A percentile compares a stretch with the other conserved stretches of the same genome.
Conservation (phyloP, 2,329 filamentous ascomycete species). For the Cladosporium velox region DNA sequence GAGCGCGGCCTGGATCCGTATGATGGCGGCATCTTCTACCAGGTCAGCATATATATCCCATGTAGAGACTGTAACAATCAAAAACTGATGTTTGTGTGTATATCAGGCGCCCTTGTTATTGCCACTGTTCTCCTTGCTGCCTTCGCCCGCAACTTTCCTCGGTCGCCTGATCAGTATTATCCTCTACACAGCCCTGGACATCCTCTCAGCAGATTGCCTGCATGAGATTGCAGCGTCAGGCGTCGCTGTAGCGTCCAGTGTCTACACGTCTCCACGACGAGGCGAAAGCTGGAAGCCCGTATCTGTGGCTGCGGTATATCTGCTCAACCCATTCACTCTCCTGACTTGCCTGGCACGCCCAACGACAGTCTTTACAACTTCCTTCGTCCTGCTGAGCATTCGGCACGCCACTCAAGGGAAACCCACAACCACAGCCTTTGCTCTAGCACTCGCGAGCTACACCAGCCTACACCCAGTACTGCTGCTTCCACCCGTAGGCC, state of each 20-base stretch:
- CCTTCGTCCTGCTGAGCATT: constrained; percentile 81
- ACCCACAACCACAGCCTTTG: constrained; percentile 73
- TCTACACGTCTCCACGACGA: constrained; percentile 77
- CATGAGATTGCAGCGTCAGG: constrained; percentile 78
- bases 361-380: constrained; percentile 84
- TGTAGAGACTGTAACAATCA: background rate
- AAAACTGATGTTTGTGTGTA: background rate
- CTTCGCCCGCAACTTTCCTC: constrained; percentile 61
- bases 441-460: constrained; percentile 84
- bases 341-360: constrained; percentile 87
- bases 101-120: constrained; percentile 79
- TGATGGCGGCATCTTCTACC: constrained; percentile 82
- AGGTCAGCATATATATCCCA: constrained; percentile 46
- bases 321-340: constrained; percentile 94
- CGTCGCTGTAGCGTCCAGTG: constrained; percentile 70
- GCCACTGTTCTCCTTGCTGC: constrained; percentile 86
- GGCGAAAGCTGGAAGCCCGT: constrained; percentile 72
- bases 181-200: constrained; percentile 77
- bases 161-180: constrained; percentile 64
- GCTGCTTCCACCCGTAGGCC: constrained; percentile 76
- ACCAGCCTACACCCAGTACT: constrained; percentile 89
- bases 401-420: constrained; percentile 76
- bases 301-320: constrained; percentile 77
- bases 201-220: constrained; percentile 79
- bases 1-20: constrained; percentile 96